Percentiles rank a stretch among this genome's conserved stretches.
Evolutionary conservation across 495 filamentous ascomycete genomes (phyloP).

Genomic region (Staphylotrichum longicolle): DNA sequence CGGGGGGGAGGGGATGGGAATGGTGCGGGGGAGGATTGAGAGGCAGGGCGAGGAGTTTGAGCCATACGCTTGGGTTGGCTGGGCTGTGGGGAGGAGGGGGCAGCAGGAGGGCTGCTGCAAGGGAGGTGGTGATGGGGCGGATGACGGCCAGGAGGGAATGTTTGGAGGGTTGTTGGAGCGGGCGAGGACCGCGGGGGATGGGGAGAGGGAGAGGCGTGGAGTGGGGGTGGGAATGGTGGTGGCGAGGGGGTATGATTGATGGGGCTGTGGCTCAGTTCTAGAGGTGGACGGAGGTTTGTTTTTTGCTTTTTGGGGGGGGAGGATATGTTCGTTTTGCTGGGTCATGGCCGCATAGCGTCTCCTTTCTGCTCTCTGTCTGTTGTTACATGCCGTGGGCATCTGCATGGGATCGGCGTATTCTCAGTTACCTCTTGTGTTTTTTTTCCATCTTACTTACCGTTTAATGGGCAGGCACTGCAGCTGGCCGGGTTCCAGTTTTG

Average conservation of each 20-base stretch:
- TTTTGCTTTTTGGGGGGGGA: no score
- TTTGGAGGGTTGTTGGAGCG: conserved; percentile 5
- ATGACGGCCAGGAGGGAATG: neutral
- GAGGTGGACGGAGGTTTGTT: neutral
- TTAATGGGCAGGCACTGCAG: no score
- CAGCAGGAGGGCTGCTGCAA: neutral
- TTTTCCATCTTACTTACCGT: no score
- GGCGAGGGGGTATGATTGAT: conserved; percentile 1
- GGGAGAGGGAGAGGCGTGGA: neutral
- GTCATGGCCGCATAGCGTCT: no score
- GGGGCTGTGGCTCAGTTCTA: neutral
- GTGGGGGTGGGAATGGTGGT: neutral
- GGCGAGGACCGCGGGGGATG: conserved; percentile 9
- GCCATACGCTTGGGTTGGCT: conserved; percentile 48
- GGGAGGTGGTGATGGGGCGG: neutral
- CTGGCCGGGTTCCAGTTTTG: no score
- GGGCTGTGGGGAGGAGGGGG: conserved; percentile 39
- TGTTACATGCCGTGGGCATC: no score
- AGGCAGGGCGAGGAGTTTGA: conserved; percentile 49
- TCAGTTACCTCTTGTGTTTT: no score
- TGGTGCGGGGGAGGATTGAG: conserved; percentile 24
- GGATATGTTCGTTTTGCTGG: no score
- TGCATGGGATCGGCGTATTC: no score
- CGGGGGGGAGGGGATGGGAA: neutral
- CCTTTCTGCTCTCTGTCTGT: no score